Evolutionary conservation across 371 early-diverging fungal genomes (phyloP).

Genomic region (Mycotypha africana): DNA sequence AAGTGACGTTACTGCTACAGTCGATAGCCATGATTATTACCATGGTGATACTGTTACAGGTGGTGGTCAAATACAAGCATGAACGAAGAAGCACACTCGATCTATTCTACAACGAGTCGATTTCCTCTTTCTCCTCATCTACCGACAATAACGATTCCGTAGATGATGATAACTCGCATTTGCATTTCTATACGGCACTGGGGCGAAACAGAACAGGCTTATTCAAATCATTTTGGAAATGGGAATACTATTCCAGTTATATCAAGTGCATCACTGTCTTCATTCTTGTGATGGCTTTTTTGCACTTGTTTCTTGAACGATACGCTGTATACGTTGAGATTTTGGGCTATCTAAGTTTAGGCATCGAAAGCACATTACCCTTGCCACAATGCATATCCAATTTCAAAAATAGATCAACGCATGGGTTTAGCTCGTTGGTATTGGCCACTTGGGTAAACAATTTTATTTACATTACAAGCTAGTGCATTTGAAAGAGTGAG

Average conservation of each 20-base stretch:
- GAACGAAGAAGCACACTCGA: no score
- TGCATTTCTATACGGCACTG: no score
- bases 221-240: constrained; percentile 26
- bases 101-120: constrained; percentile 15
- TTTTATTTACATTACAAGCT: no score
- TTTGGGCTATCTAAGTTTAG: constrained; percentile 38
- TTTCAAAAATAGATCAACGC: constrained; percentile 42
- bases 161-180: constrained; percentile 8
- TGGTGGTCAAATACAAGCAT: constrained; percentile 27
- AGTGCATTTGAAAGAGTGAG: no score
- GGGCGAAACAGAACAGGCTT: background rate
- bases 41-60: constrained; percentile 50
- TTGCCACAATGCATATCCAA: constrained; percentile 57
- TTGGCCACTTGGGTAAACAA: constrained; percentile 41
- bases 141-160: constrained; percentile 13
- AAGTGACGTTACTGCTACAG: constrained; percentile 50
- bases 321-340: constrained; percentile 26
- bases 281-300: constrained; percentile 25
- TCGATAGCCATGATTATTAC: constrained; percentile 56
- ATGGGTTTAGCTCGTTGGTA: constrained; percentile 46
- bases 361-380: constrained; percentile 59
- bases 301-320: constrained; percentile 24
- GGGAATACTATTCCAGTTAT: constrained; percentile 40
- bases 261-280: constrained; percentile 39
- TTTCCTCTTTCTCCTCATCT: constrained; percentile 7